These are phyloP conservation scores for Aureobasidium sp. DNA, from an alignment of 2,329 filamentous ascomycete species.

Conservation along the genomic window DNA sequence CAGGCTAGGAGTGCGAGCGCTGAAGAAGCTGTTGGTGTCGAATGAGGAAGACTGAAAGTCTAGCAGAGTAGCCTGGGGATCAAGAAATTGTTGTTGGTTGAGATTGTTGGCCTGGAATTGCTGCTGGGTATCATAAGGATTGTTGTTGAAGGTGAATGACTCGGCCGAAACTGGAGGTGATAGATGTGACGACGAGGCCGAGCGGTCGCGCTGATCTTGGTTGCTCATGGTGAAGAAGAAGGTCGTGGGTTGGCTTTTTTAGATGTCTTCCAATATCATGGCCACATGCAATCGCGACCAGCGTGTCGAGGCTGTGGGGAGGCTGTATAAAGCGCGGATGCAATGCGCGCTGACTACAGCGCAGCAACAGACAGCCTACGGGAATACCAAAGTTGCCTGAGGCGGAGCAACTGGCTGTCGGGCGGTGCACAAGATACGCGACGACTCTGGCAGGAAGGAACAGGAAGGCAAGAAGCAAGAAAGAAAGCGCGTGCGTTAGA, in stretches of 20 bases:
- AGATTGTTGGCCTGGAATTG: slow-evolving; percentile 1
- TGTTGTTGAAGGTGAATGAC: slow-evolving; percentile 5
- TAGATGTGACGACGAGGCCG: slow-evolving; percentile 12
- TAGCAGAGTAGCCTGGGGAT: slow-evolving; percentile 16
- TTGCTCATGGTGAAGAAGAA: slow-evolving; percentile 10
- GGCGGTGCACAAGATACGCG: slow-evolving; percentile 7
- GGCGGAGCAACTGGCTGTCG: not conserved
- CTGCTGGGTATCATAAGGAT: slow-evolving; percentile 6
- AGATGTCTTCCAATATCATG: slow-evolving; percentile 15
- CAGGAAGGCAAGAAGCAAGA: not conserved
- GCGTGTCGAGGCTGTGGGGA: slow-evolving; percentile 14
- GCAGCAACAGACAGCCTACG: not conserved
- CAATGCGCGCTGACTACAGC: slow-evolving; percentile 3
- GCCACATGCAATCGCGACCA: slow-evolving; percentile 8
- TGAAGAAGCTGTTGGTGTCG: slow-evolving; percentile 37
- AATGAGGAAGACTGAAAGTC: slow-evolving; percentile 5
- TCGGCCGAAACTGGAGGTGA: slow-evolving; percentile 6
- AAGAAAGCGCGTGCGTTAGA: slow-evolving; percentile 7
- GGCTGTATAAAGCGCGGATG: slow-evolving; percentile 13
- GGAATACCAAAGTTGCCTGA: not conserved
- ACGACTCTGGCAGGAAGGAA: not conserved
- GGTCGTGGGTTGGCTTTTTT: not conserved
- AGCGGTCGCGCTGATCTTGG: slow-evolving; percentile 8
- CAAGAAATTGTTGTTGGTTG: slow-evolving; percentile 15
- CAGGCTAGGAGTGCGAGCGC: slow-evolving; percentile 22